Evolutionary conservation across 257 asterid species (phyloP), one percentile per base, ranked within the genome.

Genomic region (Buddleja alternifolia): DNA sequence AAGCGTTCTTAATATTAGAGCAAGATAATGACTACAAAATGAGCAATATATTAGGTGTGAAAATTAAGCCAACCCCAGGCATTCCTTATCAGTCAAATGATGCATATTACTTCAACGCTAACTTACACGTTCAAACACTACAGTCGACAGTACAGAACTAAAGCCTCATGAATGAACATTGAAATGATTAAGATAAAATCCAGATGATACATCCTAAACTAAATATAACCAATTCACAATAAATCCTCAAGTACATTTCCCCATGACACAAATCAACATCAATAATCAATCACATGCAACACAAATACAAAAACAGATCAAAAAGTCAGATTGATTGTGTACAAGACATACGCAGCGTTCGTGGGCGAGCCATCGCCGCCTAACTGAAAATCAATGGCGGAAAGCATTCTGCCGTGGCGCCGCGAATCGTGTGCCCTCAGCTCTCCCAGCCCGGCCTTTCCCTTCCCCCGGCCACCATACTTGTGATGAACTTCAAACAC

Each of bases 281-380:
- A 53, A 69, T n/a, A 21, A 20, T 58, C 51, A 21, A 20, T 58
- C 51, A 45, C 57, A 74, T 12, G 40, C 48, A 42, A 37, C 15
- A 62, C 21, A 69, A 25, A 59, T 34, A 57, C 44, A 69, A 17
- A 46, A 16, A 52, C 6, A 10, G 66, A 65, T 42, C 36, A 71
- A 67, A 71, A 21, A 16, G 63, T n/a, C n/a, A 32, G 10, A 51
- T n/a, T 41, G 29, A 7, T 6, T 51, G 7, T 29, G 19, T 60
- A 36, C 25, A 24, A 37, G 34, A 72, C 81, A 47, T 77, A 86
- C 92, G 87, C 89, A 4, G 85, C 63, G 42, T 44, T 71, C 40
- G 89, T 82, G 70, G 94, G 94, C 10, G 77, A 73, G 29, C 85
- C 88, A 29, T 87, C 79, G 8, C 94, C 94, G 34, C 90, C 90